Percentiles rank a stretch among this genome's conserved stretches.
These are phyloP conservation scores for Aureobasidium sp. DNA, from an alignment of 2,329 filamentous ascomycete species.

Conservation along the genomic window DNA sequence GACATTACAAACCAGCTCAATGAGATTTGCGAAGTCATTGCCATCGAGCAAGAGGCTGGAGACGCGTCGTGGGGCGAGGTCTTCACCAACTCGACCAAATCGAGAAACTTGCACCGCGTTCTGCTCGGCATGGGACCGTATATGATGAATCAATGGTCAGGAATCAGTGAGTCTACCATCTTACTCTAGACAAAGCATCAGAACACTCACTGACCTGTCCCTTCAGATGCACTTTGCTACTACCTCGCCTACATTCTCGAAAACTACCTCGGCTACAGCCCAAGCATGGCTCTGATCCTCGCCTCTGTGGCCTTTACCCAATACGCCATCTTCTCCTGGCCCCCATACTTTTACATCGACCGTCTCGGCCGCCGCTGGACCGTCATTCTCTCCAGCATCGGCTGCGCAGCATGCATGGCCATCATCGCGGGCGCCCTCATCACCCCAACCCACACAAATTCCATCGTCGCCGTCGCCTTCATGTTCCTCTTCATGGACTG, in stretches of 20 bases:
- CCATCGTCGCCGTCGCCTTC: slow-evolving; percentile 27
- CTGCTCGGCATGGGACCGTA: slow-evolving; percentile 30
- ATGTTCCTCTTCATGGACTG: slow-evolving; percentile 49
- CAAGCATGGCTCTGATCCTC: slow-evolving; percentile 20
- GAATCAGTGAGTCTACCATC: slow-evolving; percentile 19
- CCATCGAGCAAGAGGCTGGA: slow-evolving; percentile 27
- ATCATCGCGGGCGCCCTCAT: slow-evolving; percentile 18
- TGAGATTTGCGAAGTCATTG: slow-evolving; percentile 32
- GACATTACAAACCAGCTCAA: slow-evolving; percentile 16
- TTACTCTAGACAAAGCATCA: neutral
- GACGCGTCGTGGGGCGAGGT: slow-evolving; percentile 33
- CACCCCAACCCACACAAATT: neutral
- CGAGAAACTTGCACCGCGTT: slow-evolving; percentile 27
- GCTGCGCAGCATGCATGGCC: slow-evolving; percentile 23
- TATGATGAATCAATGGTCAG: slow-evolving; percentile 20
- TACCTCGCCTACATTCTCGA: slow-evolving; percentile 48
- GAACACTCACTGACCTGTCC: slow-evolving; percentile 19
- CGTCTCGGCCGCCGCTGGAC: slow-evolving; percentile 32
- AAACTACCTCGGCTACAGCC: slow-evolving; percentile 19
- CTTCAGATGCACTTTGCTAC: slow-evolving; percentile 35
- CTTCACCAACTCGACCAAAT: slow-evolving; percentile 26
- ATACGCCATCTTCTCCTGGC: slow-evolving; percentile 34
- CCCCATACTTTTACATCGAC: slow-evolving; percentile 36
- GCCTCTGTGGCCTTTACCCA: slow-evolving; percentile 25
- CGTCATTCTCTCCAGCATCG: slow-evolving; percentile 22